Evolutionary conservation across 164 flowering plant genomes (phyloP).

Genomic region (Euptelea pleiosperma): DNA sequence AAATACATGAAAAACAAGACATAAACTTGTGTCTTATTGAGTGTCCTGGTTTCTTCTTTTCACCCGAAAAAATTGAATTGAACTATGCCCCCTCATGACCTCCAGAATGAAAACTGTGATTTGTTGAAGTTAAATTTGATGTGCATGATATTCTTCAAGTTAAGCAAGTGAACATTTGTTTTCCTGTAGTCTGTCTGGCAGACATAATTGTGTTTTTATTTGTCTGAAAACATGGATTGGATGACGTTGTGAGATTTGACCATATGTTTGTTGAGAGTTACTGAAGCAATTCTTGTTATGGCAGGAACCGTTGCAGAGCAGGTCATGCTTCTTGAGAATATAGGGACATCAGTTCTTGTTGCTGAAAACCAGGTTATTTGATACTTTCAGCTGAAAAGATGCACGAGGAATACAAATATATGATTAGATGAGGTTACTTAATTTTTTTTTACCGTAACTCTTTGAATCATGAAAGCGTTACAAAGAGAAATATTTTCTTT

Average conservation of each 20-base stretch:
- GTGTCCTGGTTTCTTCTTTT: no score
- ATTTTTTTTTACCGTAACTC: background rate
- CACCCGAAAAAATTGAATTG: background rate
- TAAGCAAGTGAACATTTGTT: background rate
- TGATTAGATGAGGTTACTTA: background rate
- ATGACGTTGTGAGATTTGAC: background rate
- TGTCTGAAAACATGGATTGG: background rate
- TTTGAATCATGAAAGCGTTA: background rate
- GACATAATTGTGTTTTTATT: background rate
- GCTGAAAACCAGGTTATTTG: constrained; percentile 73
- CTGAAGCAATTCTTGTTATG: constrained; percentile 9
- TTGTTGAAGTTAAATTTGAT: background rate
- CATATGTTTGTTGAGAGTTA: background rate
- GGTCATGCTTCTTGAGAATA: constrained; percentile 96
- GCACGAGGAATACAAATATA: background rate
- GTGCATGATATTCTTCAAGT: background rate
- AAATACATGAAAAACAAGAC: no score
- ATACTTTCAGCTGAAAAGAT: background rate
- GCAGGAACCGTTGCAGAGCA: constrained; percentile 85
- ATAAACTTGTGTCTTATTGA: no score
- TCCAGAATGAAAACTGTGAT: no score
- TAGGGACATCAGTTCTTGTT: constrained; percentile 93
- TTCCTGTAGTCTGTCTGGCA: background rate
- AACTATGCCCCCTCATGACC: background rate
- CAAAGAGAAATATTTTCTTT: background rate